Conservation (phyloP, 208 protist genomes). For the Angomonas ambiguus region DNA sequence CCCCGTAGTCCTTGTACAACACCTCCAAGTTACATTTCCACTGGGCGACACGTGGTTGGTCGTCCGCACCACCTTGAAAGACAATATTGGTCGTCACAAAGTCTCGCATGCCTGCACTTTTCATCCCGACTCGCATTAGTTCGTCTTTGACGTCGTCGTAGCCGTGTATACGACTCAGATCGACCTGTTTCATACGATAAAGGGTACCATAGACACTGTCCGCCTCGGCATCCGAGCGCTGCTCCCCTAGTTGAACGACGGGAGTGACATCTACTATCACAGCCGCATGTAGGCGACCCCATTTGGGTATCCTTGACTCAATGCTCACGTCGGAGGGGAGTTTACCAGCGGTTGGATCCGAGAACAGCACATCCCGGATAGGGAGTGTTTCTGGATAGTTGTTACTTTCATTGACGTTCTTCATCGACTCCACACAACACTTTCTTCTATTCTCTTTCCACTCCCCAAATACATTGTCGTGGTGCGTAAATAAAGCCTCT, state of each 20-base stretch:
- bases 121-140: conserved; percentile 53
- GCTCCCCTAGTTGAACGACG: conserved; percentile 17
- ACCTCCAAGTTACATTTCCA: conserved; percentile 61
- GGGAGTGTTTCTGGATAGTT: conserved; percentile 39
- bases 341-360: conserved; percentile 8
- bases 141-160: conserved; percentile 38
- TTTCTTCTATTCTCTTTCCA: conserved; percentile 22
- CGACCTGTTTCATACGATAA: conserved; percentile 45
- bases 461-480: conserved; percentile 12
- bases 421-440: conserved; percentile 37
- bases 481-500: conserved; percentile 26
- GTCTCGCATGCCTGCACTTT: conserved; percentile 56
- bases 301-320: conserved; percentile 13
- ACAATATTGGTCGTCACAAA: conserved; percentile 79
- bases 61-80: conserved; percentile 19
- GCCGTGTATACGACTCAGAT: conserved; percentile 46
- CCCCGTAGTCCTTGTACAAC: conserved; percentile 35
- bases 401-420: conserved; percentile 49
- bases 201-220: conserved; percentile 29
- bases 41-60: conserved; percentile 13
- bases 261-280: conserved; percentile 82
- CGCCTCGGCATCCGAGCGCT: not conserved
- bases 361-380: conserved; percentile 42
- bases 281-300: conserved; percentile 49
- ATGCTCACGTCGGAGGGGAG: not conserved